phyloP scores from a whole-genome alignment of 2,329 filamentous ascomycete genomes.

The Cladosporium sp. region DNA sequence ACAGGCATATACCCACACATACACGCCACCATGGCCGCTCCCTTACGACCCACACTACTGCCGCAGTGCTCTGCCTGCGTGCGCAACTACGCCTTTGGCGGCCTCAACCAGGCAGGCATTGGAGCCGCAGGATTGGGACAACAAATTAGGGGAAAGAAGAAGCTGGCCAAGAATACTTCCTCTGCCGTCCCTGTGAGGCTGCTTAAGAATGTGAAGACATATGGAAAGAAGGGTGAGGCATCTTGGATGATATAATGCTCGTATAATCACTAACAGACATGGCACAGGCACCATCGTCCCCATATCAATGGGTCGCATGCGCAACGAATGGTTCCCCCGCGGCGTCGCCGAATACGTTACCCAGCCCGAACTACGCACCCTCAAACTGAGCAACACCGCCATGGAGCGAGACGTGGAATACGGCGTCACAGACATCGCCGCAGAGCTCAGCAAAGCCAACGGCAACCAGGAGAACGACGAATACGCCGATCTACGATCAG shows the following conservation, averaged over 20 bases:
- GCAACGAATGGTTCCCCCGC: constrained; percentile 56
- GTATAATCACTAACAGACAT: background rate
- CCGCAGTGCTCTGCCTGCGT: constrained; percentile 37
- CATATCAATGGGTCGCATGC: constrained; percentile 55
- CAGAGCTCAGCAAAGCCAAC: constrained; percentile 10
- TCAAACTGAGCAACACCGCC: constrained; percentile 48
- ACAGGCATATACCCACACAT: background rate
- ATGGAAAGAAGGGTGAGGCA: constrained; percentile 49
- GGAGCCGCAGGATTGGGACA: constrained; percentile 27
- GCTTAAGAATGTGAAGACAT: constrained; percentile 54
- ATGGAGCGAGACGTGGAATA: constrained; percentile 53
- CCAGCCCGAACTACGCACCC: constrained; percentile 45
- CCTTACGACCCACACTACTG: constrained; percentile 27
- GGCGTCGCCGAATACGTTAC: constrained; percentile 57
- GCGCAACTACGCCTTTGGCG: constrained; percentile 30
- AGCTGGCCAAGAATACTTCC: constrained; percentile 32
- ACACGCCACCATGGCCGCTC: constrained; percentile 28
- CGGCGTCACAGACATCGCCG: constrained; percentile 23
- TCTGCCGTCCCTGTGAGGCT: constrained; percentile 53
- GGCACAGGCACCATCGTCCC: constrained; percentile 55
- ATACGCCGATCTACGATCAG: constrained; percentile 3
- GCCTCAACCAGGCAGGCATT: background rate
- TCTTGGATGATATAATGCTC: background rate
- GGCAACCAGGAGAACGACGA: constrained; percentile 11
- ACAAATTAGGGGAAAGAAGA: constrained; percentile 42